Percentiles rank a stretch among this genome's conserved stretches.
phyloP scores from a whole-genome alignment of 345 rosid genomes.

The Ceriops zippeliana region DNA sequence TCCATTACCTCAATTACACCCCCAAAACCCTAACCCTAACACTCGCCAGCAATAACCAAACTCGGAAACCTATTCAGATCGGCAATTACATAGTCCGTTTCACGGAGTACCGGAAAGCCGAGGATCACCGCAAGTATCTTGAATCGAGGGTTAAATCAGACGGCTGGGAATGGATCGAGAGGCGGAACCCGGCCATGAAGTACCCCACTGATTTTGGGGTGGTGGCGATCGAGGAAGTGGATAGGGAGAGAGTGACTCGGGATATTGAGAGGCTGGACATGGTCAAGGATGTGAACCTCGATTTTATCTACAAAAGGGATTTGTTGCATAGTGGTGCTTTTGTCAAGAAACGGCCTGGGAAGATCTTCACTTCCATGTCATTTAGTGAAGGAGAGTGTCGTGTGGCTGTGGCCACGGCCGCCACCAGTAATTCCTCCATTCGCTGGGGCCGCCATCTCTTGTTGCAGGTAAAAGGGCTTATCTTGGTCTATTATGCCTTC shows the following conservation, averaged over 20 bases:
- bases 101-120: constrained; percentile 52
- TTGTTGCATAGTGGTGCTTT: constrained; percentile 53
- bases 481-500: background rate
- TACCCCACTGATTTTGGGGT: constrained; percentile 87
- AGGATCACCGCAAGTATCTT: constrained; percentile 55
- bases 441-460: constrained; percentile 75
- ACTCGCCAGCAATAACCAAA: constrained; percentile 8
- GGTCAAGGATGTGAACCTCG: constrained; percentile 82
- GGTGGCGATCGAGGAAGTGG: constrained; percentile 51
- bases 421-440: constrained; percentile 57
- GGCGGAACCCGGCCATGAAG: constrained; percentile 64
- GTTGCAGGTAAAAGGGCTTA: constrained; percentile 42
- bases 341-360: constrained; percentile 73
- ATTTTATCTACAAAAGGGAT: constrained; percentile 59
- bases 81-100: constrained; percentile 74
- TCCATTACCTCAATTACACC: constrained; percentile 9
- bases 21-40: constrained; percentile 21
- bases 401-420: constrained; percentile 12
- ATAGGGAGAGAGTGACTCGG: constrained; percentile 41
- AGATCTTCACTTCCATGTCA: constrained; percentile 83
- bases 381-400: constrained; percentile 51
- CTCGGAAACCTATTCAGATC: background rate
- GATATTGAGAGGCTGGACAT: constrained; percentile 55
- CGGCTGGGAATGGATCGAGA: constrained; percentile 92
- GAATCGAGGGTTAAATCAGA: constrained; percentile 43